Percentiles rank a stretch among this genome's conserved stretches.
phyloP scores from a whole-genome alignment of 441 rosid species.

The Populus hybrid region DNA sequence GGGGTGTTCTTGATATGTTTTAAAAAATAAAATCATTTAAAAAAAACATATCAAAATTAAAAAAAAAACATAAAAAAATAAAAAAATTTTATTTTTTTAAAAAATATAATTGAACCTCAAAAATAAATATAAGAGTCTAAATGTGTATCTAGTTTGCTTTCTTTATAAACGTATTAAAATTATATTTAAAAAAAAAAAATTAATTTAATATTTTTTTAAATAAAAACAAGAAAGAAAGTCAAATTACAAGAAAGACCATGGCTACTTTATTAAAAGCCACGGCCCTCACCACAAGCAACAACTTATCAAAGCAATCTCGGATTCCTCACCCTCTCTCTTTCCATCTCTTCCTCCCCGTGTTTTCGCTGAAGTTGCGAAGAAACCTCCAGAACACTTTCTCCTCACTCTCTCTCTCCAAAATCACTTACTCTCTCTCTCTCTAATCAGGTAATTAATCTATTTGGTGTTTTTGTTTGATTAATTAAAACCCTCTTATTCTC shows the following conservation, averaged over 20 bases:
- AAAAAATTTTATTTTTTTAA: too few species aligned
- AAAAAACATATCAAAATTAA: too few species aligned
- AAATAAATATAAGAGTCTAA: too few species aligned
- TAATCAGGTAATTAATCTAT: constrained; percentile 11
- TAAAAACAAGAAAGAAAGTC: not conserved
- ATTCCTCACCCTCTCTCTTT: not conserved
- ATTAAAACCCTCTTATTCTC: not conserved
- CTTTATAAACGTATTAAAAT: too few species aligned
- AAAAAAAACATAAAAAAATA: too few species aligned
- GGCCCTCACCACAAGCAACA: constrained; percentile 11
- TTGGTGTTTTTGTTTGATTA: not conserved
- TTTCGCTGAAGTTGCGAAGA: not conserved
- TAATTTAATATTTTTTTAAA: too few species aligned
- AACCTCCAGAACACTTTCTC: not conserved
- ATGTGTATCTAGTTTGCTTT: too few species aligned
- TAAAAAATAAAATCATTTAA: too few species aligned
- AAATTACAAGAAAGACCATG: not conserved
- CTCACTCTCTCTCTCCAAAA: not conserved
- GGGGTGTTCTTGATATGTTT: too few species aligned
- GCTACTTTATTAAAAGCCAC: not conserved
- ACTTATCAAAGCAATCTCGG: not conserved
- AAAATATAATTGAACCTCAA: too few species aligned
- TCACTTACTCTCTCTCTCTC: not conserved
- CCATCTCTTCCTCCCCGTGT: not conserved
- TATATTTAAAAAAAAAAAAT: too few species aligned